A percentile compares a stretch with the other conserved stretches of the same genome.
These are phyloP conservation scores for Begonia peltatifolia DNA, from an alignment of 306 rosid species.

Conservation along the genomic window DNA sequence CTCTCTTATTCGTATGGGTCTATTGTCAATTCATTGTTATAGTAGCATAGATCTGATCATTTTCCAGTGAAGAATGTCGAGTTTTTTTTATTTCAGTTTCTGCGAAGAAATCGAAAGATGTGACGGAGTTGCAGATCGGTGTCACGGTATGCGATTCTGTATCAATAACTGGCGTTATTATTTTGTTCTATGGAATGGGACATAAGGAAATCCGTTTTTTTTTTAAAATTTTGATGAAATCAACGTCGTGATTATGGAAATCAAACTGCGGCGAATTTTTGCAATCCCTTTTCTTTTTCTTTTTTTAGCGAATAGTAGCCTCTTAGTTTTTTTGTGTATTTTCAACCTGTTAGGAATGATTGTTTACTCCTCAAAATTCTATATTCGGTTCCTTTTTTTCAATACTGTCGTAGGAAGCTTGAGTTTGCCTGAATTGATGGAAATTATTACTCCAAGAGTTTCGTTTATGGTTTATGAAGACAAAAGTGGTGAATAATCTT, in stretches of 20 bases:
- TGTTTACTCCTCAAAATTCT: not conserved
- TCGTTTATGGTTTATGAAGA: not conserved
- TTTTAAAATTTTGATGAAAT: too few species aligned
- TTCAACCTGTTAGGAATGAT: too few species aligned
- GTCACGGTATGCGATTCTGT: constrained; percentile 45
- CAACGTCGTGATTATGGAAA: too few species aligned
- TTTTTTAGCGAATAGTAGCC: too few species aligned
- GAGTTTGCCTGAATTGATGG: too few species aligned
- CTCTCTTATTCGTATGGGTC: not conserved
- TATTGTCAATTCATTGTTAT: too few species aligned
- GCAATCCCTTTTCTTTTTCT: too few species aligned
- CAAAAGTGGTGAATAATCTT: not conserved
- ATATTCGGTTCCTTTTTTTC: not conserved
- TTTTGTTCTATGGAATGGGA: too few species aligned
- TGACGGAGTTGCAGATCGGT: constrained; percentile 75
- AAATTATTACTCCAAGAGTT: not conserved
- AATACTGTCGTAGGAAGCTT: not conserved
- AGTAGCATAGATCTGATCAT: not conserved
- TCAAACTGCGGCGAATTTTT: too few species aligned
- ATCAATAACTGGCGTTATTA: too few species aligned
- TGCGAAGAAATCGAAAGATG: constrained; percentile 50
- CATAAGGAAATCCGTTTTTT: too few species aligned
- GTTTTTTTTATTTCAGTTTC: constrained; percentile 22
- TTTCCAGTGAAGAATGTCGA: not conserved
- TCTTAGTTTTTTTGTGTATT: too few species aligned